Conservation (phyloP, 495 filamentous ascomycete genomes). For the Tuber microsphaerosporum region DNA sequence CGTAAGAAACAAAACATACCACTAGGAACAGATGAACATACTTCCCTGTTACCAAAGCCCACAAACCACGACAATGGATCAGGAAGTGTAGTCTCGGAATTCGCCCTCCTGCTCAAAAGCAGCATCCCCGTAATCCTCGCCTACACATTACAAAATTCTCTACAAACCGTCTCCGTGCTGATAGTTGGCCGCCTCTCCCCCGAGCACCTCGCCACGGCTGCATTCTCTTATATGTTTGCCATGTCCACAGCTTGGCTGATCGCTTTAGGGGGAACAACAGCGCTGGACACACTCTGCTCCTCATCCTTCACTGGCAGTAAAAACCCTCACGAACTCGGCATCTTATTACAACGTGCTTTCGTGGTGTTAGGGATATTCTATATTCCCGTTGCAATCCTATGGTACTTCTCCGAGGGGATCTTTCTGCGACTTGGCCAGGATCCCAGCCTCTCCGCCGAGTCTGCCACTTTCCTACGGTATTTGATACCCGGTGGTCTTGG, state of each 20-base stretch:
- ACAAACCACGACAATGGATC: constrained; percentile 18
- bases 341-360: constrained; percentile 73
- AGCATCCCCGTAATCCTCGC: constrained; percentile 79
- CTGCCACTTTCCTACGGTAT: constrained; percentile 65
- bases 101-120: constrained; percentile 59
- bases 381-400: constrained; percentile 64
- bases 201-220: constrained; percentile 71
- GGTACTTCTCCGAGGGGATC: constrained; percentile 68
- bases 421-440: constrained; percentile 75
- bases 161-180: constrained; percentile 78
- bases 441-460: constrained; percentile 66
- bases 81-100: constrained; percentile 52
- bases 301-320: constrained; percentile 78
- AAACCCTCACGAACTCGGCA: constrained; percentile 68
- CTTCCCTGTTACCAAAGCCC: constrained; percentile 32
- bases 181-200: constrained; percentile 77
- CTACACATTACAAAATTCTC: constrained; percentile 80
- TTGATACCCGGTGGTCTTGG: constrained; percentile 80
- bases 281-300: constrained; percentile 79
- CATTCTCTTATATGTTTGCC: constrained; percentile 92
- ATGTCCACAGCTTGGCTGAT: constrained; percentile 88
- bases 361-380: constrained; percentile 69
- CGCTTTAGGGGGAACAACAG: constrained; percentile 84
- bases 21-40: constrained; percentile 32
- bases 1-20: constrained; percentile 9